A percentile compares a stretch with the other conserved stretches of the same genome.
phyloP scores from a whole-genome alignment of 2,329 filamentous ascomycete genomes.

The Penicillium sp. region DNA sequence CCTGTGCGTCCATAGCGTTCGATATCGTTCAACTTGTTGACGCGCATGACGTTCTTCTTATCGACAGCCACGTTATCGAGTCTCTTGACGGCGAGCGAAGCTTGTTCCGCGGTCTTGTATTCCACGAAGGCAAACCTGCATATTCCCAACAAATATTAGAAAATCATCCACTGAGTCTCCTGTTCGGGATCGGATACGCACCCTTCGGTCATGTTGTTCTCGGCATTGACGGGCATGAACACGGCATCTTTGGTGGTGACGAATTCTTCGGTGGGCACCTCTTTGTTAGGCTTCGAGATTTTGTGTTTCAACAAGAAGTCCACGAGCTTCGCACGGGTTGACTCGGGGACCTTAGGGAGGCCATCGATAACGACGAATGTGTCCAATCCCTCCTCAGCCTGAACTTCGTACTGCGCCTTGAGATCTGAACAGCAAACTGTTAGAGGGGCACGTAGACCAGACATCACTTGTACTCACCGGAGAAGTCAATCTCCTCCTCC shows the following conservation, averaged over 20 bases:
- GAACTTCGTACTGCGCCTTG: conserved; percentile 90
- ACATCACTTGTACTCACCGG: conserved; percentile 49
- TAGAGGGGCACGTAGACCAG: conserved; percentile 30
- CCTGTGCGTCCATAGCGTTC: conserved; percentile 95
- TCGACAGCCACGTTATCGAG: conserved; percentile 87
- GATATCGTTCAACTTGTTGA: conserved; percentile 98
- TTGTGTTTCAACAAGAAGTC: conserved; percentile 96
- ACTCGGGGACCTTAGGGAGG: conserved; percentile 83
- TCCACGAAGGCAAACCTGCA: conserved; percentile 93
- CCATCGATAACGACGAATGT: conserved; percentile 96
- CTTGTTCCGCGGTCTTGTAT: conserved; percentile 87
- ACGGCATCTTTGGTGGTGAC: conserved; percentile 78
- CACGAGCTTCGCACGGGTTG: conserved; percentile 89
- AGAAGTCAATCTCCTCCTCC: conserved; percentile 93
- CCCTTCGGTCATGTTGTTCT: conserved; percentile 83
- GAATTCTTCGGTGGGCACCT: too few relatives aligned
- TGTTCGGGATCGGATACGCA: conserved; percentile 48
- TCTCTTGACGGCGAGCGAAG: conserved; percentile 82
- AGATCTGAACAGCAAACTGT: conserved; percentile 61
- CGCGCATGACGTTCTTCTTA: conserved; percentile 91
- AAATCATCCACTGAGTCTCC: not conserved
- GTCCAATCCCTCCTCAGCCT: conserved; percentile 93
- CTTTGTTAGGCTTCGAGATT: too few relatives aligned
- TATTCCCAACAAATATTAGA: conserved; percentile 4
- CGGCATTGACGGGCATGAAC: conserved; percentile 83